A percentile compares a stretch with the other conserved stretches of the same genome.
phyloP scores from a whole-genome alignment of 352 stramenopile species.

The Hyaloperonospora brassicae region DNA sequence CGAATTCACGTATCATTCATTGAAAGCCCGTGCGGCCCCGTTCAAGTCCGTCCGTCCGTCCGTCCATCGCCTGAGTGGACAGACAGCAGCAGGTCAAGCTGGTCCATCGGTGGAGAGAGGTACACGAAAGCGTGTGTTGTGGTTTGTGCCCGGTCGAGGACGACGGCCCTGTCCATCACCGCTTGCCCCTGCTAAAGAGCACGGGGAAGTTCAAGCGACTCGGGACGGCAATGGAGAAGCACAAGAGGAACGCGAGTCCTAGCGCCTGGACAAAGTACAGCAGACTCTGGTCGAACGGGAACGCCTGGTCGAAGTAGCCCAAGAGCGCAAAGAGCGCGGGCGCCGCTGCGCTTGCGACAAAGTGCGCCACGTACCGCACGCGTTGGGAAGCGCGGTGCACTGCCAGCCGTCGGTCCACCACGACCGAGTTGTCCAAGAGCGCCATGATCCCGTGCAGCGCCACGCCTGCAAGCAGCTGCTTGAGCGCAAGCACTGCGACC shows the following conservation, averaged over 20 bases:
- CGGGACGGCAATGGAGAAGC: constrained; percentile 72
- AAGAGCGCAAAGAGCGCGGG: constrained; percentile 64
- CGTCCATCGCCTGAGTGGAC: neutral
- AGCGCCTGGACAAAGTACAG: constrained; percentile 69
- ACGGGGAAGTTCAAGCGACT: constrained; percentile 77
- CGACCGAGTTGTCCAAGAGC: constrained; percentile 75
- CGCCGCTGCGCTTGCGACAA: constrained; percentile 42
- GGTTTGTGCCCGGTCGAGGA: too few species aligned
- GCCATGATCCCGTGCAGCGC: constrained; percentile 57
- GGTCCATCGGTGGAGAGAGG: too few species aligned
- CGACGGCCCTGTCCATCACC: constrained; percentile 24
- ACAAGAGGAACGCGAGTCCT: constrained; percentile 55
- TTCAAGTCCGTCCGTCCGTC: neutral
- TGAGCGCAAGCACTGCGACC: constrained; percentile 46
- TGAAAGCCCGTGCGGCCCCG: neutral
- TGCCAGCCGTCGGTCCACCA: constrained; percentile 53
- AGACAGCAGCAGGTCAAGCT: too few species aligned
- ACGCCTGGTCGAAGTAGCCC: constrained; percentile 66
- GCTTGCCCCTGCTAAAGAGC: constrained; percentile 73
- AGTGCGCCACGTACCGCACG: constrained; percentile 45
- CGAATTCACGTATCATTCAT: constrained; percentile 3
- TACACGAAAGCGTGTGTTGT: too few species aligned
- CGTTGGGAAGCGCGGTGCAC: constrained; percentile 63
- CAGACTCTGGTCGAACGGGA: constrained; percentile 73
- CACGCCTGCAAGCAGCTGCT: constrained; percentile 54